Percentiles rank a stretch among this genome's conserved stretches.
These are phyloP conservation scores for Leavenworthia alabamica DNA, from an alignment of 345 rosid species.

Conservation along the genomic window DNA sequence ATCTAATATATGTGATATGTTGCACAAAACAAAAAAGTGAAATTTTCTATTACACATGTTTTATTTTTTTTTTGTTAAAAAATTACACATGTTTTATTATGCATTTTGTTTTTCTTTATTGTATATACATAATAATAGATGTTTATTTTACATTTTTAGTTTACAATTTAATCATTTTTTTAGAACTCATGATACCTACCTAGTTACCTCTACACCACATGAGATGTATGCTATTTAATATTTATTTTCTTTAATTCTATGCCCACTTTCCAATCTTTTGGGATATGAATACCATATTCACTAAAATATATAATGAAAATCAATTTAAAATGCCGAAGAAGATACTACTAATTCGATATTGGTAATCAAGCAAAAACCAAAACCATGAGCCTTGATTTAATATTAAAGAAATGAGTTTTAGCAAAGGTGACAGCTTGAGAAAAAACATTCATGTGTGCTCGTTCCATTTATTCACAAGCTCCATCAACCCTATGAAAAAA, in stretches of 20 bases:
- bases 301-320: background rate
- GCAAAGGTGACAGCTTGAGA: constrained; percentile 26
- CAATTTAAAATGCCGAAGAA: background rate
- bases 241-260: background rate
- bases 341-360: background rate
- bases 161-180: too few species aligned
- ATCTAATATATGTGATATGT: background rate
- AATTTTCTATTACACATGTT: background rate
- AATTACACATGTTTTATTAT: too few species aligned
- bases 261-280: background rate
- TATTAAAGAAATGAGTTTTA: constrained; percentile 18
- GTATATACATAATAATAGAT: too few species aligned
- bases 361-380: constrained; percentile 6
- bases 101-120: too few species aligned
- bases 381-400: background rate
- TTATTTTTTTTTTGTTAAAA: too few species aligned
- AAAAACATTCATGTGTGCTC: constrained; percentile 29
- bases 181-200: too few species aligned
- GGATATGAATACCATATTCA: background rate
- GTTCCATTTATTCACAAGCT: constrained; percentile 28
- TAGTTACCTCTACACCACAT: too few species aligned
- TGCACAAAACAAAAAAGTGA: background rate
- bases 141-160: too few species aligned
- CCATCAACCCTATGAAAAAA: constrained; percentile 28
- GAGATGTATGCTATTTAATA: too few species aligned